Base-by-base conservation (phyloP, 495 filamentous ascomycete species). In the Chaetomium fimeti region DNA sequence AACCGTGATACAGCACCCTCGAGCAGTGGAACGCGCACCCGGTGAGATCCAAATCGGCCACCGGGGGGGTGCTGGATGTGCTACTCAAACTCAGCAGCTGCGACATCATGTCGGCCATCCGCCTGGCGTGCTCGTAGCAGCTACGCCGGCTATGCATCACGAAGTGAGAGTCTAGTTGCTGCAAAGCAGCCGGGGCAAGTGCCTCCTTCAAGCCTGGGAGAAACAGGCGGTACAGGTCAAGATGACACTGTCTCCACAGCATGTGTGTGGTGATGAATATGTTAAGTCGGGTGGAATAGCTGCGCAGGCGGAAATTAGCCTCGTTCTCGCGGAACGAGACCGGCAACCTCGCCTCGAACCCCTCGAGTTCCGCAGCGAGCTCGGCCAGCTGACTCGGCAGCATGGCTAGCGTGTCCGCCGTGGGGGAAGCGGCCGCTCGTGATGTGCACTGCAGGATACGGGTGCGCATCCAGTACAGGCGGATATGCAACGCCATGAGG, bases 211-310 rank as follows among this genome's bases (percentile, higher is more conserved):
- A 69, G 2, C 78, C 77, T 0, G 69, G 67, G n/a, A 82, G 65
- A 29, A 77, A 78, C 16, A 82, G 68, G 13, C 81, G 76, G 64
- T 78, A 82, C 4, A 83, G 71, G 64, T 83, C 81, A 40, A 80
- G 76, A 48, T 82, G 72, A 56, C 81, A 83, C 55, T 82, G 81
- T 29, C 78, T 64, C 80, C 81, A 82, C 77, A 74, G 78, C 4
- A 82, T 73, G 55, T 83, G 81, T 16, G 81, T 81, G 78, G 80
- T 82, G 64, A 83, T 68, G 54, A 79, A 82, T 48, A 82, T 77
- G 38, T 77, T 77, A 8, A 81, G 64, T 0, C 79, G 67, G 20
- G 77, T 70, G 0, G 81, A 82, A 66, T 82, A 83, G 7, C 75
- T 76, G n/a, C 79, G 78, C 24, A 83, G 68, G 11, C 78, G 77